A percentile compares a stretch with the other conserved stretches of the same genome.
Evolutionary conservation across 129 eudicot species (phyloP).

Genomic region (Gnaphalium uliginosum): DNA sequence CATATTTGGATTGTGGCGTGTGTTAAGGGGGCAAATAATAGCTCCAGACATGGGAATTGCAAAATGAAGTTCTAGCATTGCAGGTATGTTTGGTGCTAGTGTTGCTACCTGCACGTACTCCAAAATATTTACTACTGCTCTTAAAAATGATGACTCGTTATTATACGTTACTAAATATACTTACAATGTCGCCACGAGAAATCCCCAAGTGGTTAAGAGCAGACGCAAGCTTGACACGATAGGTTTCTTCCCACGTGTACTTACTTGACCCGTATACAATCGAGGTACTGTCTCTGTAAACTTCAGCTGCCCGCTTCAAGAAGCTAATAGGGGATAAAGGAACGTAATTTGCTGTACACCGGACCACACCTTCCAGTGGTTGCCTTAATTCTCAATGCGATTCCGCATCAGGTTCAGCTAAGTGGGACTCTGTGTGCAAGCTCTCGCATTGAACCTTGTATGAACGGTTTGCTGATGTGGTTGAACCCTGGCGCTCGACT

Average conservation of each 20-base stretch:
- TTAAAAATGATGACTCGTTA: no score
- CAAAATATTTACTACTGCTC: no score
- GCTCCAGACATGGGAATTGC: conserved; percentile 19
- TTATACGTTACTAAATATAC: neutral
- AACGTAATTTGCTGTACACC: neutral
- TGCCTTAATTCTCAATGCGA: neutral
- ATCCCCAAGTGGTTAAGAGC: neutral
- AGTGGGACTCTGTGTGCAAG: neutral
- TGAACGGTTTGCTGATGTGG: neutral
- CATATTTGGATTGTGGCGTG: conserved; percentile 13
- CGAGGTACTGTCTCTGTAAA: neutral
- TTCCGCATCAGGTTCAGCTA: neutral
- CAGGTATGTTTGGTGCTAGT: conserved; percentile 2
- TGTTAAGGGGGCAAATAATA: conserved; percentile 9
- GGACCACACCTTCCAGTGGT: neutral
- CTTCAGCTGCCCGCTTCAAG: neutral
- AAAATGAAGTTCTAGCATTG: neutral
- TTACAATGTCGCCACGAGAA: neutral
- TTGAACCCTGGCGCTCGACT: neutral
- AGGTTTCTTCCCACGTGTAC: conserved; percentile 6
- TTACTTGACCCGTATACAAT: neutral
- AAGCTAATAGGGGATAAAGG: conserved; percentile 12
- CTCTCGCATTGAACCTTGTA: neutral
- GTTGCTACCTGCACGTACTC: conserved; percentile 1
- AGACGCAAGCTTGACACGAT: conserved; percentile 15